These are phyloP conservation scores for Nannochloropsis salina DNA, from an alignment of 108 stramenopile genomes.

Conservation along the genomic window DNA sequence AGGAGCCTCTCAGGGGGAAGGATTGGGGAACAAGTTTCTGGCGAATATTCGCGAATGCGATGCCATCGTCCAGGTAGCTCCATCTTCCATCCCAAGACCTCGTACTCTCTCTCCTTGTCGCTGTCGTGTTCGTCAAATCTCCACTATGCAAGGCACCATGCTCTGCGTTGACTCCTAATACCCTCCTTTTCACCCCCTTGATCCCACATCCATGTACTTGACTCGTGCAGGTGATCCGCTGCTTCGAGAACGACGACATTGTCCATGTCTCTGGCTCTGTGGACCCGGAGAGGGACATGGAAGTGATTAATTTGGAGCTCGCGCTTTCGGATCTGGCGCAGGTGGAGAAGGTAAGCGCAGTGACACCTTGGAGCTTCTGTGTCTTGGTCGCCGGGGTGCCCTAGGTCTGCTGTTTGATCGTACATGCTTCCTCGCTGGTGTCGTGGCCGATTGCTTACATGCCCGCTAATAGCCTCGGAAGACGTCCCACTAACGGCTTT, in stretches of 20 bases:
- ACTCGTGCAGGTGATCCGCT: constrained; percentile 59
- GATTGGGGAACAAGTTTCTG: constrained; percentile 97
- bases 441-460: background rate
- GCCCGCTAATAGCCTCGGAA: background rate
- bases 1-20: constrained; percentile 92
- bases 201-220: background rate
- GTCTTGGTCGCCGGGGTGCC: too few relatives aligned
- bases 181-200: background rate
- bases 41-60: constrained; percentile 89
- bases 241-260: constrained; percentile 96
- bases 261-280: constrained; percentile 88
- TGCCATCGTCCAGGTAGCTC: constrained; percentile 82
- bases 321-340: constrained; percentile 89
- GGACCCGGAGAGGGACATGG: constrained; percentile 92
- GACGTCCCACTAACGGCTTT: background rate
- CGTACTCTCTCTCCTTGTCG: background rate
- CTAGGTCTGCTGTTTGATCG: too few relatives aligned
- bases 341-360: constrained; percentile 59
- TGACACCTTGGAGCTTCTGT: too few relatives aligned
- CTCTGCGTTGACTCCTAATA: background rate
- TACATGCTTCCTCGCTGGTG: background rate
- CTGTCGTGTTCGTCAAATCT: background rate
- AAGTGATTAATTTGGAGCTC: constrained; percentile 91
- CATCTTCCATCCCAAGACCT: background rate
- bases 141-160: too few relatives aligned